Conservation (phyloP, 345 rosid species). For the Nasturtium officinale region DNA sequence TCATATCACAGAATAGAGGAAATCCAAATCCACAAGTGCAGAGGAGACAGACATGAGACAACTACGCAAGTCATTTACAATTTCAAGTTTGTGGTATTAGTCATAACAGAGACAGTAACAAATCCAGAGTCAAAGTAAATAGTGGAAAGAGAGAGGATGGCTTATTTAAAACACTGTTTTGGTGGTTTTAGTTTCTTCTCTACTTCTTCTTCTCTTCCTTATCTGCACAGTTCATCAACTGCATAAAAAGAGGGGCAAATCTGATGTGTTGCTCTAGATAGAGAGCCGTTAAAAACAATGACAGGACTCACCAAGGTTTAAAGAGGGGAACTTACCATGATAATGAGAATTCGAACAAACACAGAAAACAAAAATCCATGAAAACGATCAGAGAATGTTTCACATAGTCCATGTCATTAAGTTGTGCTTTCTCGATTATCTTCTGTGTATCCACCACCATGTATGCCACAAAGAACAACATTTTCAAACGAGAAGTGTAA, state of each 20-base stretch:
- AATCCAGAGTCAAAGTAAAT: neutral
- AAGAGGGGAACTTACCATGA: constrained; percentile 57
- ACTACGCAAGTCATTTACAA: neutral
- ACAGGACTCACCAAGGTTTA: neutral
- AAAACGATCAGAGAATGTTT: constrained; percentile 79
- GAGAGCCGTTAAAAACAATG: neutral
- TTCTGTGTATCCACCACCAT: constrained; percentile 82
- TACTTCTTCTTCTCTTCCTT: constrained; percentile 69
- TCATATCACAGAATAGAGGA: neutral
- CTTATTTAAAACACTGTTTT: neutral
- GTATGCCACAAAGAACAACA: constrained; percentile 75
- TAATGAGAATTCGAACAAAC: constrained; percentile 66
- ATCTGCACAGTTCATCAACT: constrained; percentile 68
- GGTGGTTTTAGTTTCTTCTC: constrained; percentile 49
- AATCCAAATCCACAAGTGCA: neutral
- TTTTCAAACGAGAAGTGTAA: neutral
- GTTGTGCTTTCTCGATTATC: constrained; percentile 81
- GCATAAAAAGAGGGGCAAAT: constrained; percentile 2
- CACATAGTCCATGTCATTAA: constrained; percentile 75
- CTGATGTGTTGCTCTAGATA: neutral
- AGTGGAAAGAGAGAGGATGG: neutral
- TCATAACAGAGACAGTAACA: neutral
- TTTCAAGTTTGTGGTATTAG: neutral
- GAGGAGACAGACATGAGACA: neutral
- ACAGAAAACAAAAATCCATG: constrained; percentile 52